These are phyloP conservation scores for Kregervanrija pseudodelftensis DNA, from an alignment of 805 yeast species.

Conservation along the genomic window DNA sequence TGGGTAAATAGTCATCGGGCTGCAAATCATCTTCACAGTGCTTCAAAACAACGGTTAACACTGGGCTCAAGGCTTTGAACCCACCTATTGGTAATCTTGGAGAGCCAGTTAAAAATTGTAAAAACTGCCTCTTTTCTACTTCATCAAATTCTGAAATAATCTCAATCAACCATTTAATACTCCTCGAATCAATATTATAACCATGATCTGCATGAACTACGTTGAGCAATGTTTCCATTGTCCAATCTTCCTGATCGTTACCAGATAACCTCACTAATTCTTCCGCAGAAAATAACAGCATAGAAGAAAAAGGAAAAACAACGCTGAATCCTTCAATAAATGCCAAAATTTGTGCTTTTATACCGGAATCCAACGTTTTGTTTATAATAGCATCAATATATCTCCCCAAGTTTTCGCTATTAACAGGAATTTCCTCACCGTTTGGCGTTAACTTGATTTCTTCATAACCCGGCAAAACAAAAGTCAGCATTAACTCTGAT, in stretches of 20 bases:
- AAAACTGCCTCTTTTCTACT: slow-evolving; percentile 59
- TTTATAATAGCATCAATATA: slow-evolving; percentile 56
- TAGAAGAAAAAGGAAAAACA: slow-evolving; percentile 71
- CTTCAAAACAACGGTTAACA: slow-evolving; percentile 80
- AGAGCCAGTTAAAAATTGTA: slow-evolving; percentile 88
- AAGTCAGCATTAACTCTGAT: slow-evolving; percentile 52
- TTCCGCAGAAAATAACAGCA: slow-evolving; percentile 63
- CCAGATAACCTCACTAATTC: slow-evolving; percentile 74
- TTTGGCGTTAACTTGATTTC: slow-evolving; percentile 46
- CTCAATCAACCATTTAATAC: slow-evolving; percentile 54
- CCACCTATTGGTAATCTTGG: slow-evolving; percentile 94
- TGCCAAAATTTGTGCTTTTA: slow-evolving; percentile 53
- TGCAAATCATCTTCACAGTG: slow-evolving; percentile 61
- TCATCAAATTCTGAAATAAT: slow-evolving; percentile 49
- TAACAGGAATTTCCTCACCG: slow-evolving; percentile 49
- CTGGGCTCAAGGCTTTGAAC: slow-evolving; percentile 73
- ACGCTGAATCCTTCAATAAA: slow-evolving; percentile 77
- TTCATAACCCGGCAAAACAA: slow-evolving; percentile 72
- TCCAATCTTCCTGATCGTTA: slow-evolving; percentile 83
- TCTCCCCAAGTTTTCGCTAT: slow-evolving; percentile 43
- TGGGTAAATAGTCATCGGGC: slow-evolving; percentile 81
- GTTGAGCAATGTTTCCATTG: slow-evolving; percentile 47
- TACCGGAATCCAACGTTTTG: slow-evolving; percentile 54
- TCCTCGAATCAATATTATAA: slow-evolving; percentile 59
- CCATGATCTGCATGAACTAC: slow-evolving; percentile 87